Percentiles rank a stretch among this genome's conserved stretches.
These are phyloP conservation scores for Agaricus sinodeliciosus DNA, from an alignment of 768 basidiomycete species.

Conservation along the genomic window DNA sequence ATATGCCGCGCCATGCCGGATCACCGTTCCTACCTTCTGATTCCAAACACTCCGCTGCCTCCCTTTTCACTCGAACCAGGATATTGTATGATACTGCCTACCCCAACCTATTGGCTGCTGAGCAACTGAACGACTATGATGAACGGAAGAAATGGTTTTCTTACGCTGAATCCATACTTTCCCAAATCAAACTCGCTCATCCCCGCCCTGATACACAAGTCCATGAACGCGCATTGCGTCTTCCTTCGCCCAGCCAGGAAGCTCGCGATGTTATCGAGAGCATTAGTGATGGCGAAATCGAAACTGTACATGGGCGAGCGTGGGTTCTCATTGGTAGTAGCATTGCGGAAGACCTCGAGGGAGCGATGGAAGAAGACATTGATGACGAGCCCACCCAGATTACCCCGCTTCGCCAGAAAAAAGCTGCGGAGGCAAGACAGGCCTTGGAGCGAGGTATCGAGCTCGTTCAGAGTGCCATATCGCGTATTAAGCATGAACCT, in stretches of 20 bases:
- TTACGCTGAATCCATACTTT: conserved; percentile 56
- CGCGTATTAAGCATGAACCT: conserved; percentile 15
- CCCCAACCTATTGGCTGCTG: conserved; percentile 53
- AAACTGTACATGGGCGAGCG: conserved; percentile 43
- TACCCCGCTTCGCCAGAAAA: conserved; percentile 33
- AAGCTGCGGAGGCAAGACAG: conserved; percentile 52
- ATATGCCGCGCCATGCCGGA: conserved; percentile 49
- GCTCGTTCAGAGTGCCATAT: conserved; percentile 35
- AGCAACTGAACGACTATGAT: conserved; percentile 38
- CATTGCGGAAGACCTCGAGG: conserved; percentile 48
- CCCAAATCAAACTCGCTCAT: conserved; percentile 41
- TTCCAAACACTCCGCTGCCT: conserved; percentile 5
- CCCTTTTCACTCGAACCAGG: conserved; percentile 13
- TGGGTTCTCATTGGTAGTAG: conserved; percentile 54
- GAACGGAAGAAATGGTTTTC: conserved; percentile 51
- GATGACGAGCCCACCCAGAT: conserved; percentile 15
- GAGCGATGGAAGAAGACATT: conserved; percentile 38
- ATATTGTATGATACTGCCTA: conserved; percentile 48
- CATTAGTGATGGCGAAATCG: conserved; percentile 19
- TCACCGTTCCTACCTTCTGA: neutral
- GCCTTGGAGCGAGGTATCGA: conserved; percentile 37
- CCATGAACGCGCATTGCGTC: neutral
- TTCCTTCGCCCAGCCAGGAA: neutral
- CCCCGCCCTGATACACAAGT: conserved; percentile 20
- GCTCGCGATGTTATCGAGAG: neutral